Evolutionary conservation across 2,329 filamentous ascomycete species (phyloP).

Genomic region (Trichophyton verrucosum): DNA sequence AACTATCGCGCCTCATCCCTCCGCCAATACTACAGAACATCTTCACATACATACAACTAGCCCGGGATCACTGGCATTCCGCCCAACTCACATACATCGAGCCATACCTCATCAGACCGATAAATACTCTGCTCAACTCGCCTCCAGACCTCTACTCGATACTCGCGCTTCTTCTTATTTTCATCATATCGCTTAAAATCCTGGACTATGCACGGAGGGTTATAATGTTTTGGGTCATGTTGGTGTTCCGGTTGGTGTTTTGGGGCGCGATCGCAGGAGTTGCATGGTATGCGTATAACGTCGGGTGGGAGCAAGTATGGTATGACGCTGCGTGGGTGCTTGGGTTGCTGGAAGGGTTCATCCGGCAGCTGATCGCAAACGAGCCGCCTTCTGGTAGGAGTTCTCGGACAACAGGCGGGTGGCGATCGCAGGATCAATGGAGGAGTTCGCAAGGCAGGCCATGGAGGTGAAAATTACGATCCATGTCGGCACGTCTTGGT

Average conservation of each 20-base stretch:
- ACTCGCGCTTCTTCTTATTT: constrained; percentile 42
- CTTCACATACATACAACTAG: constrained; percentile 18
- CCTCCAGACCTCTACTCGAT: constrained; percentile 27
- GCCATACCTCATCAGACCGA: constrained; percentile 36
- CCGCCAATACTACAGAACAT: constrained; percentile 15
- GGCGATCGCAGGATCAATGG: not conserved
- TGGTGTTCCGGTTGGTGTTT: constrained; percentile 51
- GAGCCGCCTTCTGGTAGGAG: constrained; percentile 20
- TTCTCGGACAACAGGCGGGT: not conserved
- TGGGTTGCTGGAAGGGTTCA: constrained; percentile 53
- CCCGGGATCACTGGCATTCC: not conserved
- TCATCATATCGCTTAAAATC: constrained; percentile 54
- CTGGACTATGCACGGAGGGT: constrained; percentile 58
- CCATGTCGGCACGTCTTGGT: not conserved
- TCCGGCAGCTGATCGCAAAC: constrained; percentile 43
- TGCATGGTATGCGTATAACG: constrained; percentile 42
- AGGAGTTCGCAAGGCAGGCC: not conserved
- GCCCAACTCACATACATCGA: constrained; percentile 26
- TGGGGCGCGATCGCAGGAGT: constrained; percentile 49
- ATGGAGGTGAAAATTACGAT: not conserved
- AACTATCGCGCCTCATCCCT: constrained; percentile 11
- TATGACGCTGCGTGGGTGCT: constrained; percentile 40
- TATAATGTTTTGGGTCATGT: constrained; percentile 63
- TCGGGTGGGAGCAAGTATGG: constrained; percentile 24
- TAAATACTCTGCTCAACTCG: constrained; percentile 25